phyloP scores from a whole-genome alignment of 73 alveolate genomes.

The Tetrahymena malaccensis region DNA sequence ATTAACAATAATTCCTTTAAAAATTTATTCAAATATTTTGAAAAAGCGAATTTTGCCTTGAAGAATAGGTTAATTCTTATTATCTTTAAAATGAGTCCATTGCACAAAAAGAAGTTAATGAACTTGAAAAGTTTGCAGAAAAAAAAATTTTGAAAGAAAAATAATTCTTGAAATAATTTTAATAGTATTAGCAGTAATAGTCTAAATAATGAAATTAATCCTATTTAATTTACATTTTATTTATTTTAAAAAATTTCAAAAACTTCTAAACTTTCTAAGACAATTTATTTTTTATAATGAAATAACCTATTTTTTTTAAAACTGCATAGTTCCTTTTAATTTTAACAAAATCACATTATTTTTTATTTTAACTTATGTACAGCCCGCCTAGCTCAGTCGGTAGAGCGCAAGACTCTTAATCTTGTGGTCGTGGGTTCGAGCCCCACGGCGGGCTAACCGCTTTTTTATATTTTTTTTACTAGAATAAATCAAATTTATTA shows the following conservation, averaged over 20 bases:
- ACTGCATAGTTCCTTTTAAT: neutral
- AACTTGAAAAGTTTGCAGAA: neutral
- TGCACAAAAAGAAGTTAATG: neutral
- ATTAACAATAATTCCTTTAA: neutral
- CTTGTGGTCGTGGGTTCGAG: slow-evolving; percentile 2
- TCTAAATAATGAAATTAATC: too few species aligned
- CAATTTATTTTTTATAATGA: too few species aligned
- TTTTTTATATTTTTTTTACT: neutral
- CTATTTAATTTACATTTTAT: too few species aligned
- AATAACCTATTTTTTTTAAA: too few species aligned
- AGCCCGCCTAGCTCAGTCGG: slow-evolving; percentile 4
- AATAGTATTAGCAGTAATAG: neutral
- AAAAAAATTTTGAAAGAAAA: neutral
- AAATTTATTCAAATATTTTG: neutral
- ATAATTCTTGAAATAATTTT: neutral
- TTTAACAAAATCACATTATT: neutral
- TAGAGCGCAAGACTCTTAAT: slow-evolving; percentile 1
- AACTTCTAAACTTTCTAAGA: too few species aligned
- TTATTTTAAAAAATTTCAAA: too few species aligned
- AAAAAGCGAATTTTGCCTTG: neutral
- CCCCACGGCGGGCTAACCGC: neutral
- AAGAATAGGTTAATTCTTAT: neutral
- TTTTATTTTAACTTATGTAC: neutral
- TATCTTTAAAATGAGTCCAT: neutral
- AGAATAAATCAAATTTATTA: too few species aligned